Evolutionary conservation across 345 rosid species (phyloP), one percentile per base, ranked within the genome.

Genomic region (Populus deltoides): DNA sequence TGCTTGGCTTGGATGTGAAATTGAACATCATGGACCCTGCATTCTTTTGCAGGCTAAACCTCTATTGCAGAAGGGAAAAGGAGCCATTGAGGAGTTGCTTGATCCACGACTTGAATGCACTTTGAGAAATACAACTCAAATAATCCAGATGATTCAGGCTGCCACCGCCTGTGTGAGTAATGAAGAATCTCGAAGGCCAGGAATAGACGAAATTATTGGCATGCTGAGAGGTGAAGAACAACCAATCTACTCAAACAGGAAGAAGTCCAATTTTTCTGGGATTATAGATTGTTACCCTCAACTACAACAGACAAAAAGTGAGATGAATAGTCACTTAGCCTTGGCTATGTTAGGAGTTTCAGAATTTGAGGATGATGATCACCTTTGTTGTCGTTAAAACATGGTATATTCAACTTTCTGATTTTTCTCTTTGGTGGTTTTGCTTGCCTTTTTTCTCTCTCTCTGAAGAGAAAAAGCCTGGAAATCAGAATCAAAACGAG

Each of bases 281-380:
- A 84, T 87, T 11, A 82, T 88, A 17, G 96, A 94, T 75, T 88
- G 91, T 77, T 90, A 84, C 78, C 82, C 89, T 66, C 93, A 86
- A 39, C 70, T 90, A 53, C 97, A 92, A 20, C 86, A 80, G 65
- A 87, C 92, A 7, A 92, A 87, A 79, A 90, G 85, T 24, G 99
- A 95, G 90, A 90, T 92, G 93, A 90, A 83, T 45, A 84, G 91
- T 79, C 99, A 95, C 84, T 81, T 95, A 71, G 97, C 97, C 17
- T 81, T 95, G 82, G 98, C 97, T 10, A 93, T 95, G 96, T 83
- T 90, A 9, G 98, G 99, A 79, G 94, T 92, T 77, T 78, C 93
- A 0, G 98, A 93, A 66, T 80, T 84, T 78, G 98, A 88, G 78
- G 98, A 90, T 0, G 88, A 89, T 33, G 89, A 90, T 73, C 86